Base-by-base conservation (phyloP, 208 protist genomes). In the Leishmania aethiopica region DNA sequence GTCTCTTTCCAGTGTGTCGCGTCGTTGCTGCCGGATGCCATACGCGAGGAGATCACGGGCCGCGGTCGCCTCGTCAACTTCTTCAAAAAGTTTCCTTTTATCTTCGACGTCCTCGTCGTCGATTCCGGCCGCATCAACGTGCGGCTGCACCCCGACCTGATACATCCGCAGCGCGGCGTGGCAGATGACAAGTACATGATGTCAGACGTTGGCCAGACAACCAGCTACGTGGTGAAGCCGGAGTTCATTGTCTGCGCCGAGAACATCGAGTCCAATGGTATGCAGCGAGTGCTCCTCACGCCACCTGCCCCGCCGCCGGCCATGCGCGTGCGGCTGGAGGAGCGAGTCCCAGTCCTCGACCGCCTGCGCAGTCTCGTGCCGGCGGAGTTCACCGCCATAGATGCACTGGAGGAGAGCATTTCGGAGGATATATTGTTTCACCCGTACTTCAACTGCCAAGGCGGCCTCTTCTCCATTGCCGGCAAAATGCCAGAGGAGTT, bases 371-470 rank as follows among this genome's bases (percentile, higher is more conserved):
- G 86, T 37, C 85, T 96, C 40, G 88, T 97, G n/a, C 93, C 95
- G 40, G 53, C 32, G 25, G 84, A 85, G 32, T 97, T 96, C 77
- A 82, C 82, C 7, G 45, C 88, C n/a, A 86, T 97, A 3, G 90
- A 94, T 37, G 81, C 80, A 37, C 77, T 97, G 62, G 93, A 97
- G 90, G 93, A 96, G 76, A 81, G 42, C 40, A 82, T 97, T 3
- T 93, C 95, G 3, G 92, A 96, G 80, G 92, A 96, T 67, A 79
- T 97, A 11, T 85, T 97, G 10, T 97, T 96, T 77, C 93, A 97
- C 78, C 92, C 95, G 10, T 97, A 96, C 88, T 97, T 97, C 82
- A 92, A 97, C 82, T 96, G 92, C 75, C 95, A 97, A 82, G 95
- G 95, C n/a, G 95, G 95, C 25, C 88, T 97, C 42, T 57, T 88